Percentiles rank a stretch among this genome's conserved stretches.
phyloP scores from a whole-genome alignment of 352 stramenopile species.

The Phytophthora litchii region DNA sequence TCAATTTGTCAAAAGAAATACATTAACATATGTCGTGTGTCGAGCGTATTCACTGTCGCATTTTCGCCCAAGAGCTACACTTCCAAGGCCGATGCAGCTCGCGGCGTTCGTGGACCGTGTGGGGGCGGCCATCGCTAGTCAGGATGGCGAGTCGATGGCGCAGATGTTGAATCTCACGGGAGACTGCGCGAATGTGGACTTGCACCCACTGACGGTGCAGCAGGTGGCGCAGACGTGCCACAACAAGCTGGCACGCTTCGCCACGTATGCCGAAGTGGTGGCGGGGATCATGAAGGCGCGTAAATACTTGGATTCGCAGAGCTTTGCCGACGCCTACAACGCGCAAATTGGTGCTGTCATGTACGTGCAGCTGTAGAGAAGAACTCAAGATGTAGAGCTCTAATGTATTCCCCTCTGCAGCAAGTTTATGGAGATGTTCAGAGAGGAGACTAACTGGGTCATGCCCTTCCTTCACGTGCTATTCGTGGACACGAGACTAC shows the following conservation, averaged over 20 bases:
- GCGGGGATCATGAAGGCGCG: slow-evolving; percentile 67
- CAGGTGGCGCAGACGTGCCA: slow-evolving; percentile 61
- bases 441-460: slow-evolving; percentile 86
- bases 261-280: slow-evolving; percentile 63
- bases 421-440: slow-evolving; percentile 90
- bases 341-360: slow-evolving; percentile 75
- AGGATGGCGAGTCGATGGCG: slow-evolving; percentile 59
- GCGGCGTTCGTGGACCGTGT: slow-evolving; percentile 68
- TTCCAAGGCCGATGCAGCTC: slow-evolving; percentile 52
- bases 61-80: too few species aligned
- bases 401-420: slow-evolving; percentile 23
- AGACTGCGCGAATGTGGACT: slow-evolving; percentile 38
- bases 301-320: slow-evolving; percentile 51
- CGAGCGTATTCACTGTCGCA: too few species aligned
- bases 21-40: background rate
- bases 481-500: slow-evolving; percentile 78
- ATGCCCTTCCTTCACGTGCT: slow-evolving; percentile 83
- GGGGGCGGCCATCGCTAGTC: slow-evolving; percentile 46
- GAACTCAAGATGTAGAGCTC: background rate
- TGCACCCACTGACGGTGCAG: slow-evolving; percentile 49
- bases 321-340: slow-evolving; percentile 64
- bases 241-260: slow-evolving; percentile 62
- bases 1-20: too few species aligned
- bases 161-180: slow-evolving; percentile 56
- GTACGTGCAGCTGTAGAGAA: slow-evolving; percentile 33